phyloP scores from a whole-genome alignment of 495 filamentous ascomycete genomes.

The Aspergillus haitiensis region DNA sequence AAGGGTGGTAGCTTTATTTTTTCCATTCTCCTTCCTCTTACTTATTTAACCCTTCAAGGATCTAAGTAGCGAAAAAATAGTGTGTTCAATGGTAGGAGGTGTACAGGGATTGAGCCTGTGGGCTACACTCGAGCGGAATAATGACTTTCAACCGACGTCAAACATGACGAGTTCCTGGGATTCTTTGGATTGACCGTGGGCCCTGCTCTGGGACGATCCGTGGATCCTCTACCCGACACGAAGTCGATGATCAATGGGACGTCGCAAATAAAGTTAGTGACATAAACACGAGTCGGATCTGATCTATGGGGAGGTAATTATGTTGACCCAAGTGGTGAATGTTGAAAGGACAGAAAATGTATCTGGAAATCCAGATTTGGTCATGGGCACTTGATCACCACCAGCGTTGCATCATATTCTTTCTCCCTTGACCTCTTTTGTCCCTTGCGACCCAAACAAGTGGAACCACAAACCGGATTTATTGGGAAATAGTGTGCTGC shows the following conservation, averaged over 20 bases:
- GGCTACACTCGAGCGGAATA: too few relatives aligned
- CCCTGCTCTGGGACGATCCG: constrained; percentile 15
- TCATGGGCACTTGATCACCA: not conserved
- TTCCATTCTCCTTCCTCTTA: too few relatives aligned
- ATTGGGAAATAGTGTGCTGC: constrained; percentile 19
- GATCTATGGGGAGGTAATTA: not conserved
- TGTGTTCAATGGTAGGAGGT: too few relatives aligned
- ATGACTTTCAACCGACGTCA: too few relatives aligned
- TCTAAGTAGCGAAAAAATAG: too few relatives aligned
- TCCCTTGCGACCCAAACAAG: not conserved
- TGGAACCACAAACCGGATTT: constrained; percentile 11
- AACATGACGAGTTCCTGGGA: not conserved
- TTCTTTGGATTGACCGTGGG: constrained; percentile 6
- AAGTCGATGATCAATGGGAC: constrained; percentile 9
- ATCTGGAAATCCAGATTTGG: not conserved
- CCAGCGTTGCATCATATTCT: constrained; percentile 16
- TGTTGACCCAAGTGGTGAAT: too few relatives aligned
- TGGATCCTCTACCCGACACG: constrained; percentile 17
- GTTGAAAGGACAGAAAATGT: not conserved
- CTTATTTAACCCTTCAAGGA: too few relatives aligned
- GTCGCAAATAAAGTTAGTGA: not conserved
- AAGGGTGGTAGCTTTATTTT: too few relatives aligned
- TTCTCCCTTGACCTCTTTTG: constrained; percentile 1
- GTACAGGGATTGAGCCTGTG: too few relatives aligned
- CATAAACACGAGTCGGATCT: not conserved